Base-by-base conservation (phyloP, 768 basidiomycete species). In the Leccinum subgranulosum region DNA sequence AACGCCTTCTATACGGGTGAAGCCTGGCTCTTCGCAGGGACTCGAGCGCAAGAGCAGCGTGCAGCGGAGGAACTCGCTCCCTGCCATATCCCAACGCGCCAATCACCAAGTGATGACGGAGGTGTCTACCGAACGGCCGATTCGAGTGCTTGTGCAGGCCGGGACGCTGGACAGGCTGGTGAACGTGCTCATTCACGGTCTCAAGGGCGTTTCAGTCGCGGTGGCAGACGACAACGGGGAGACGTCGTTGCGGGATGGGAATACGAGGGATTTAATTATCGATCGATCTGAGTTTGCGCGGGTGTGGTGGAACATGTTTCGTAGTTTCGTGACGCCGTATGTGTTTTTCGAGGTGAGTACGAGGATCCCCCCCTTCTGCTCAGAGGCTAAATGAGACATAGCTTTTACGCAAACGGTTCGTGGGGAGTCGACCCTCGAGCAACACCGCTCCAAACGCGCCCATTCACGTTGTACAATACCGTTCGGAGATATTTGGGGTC, bases 211-310 rank as follows among this genome's bases (percentile, higher is more conserved):
- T 4, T 86, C 87, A 0, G 89, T 92, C 0, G 86, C 88, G 0
- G 87, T 91, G 4, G 84, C 92, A 0, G 91, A 94, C 61, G 91
- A 93, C 66, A 92, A 91, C 63, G 92, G 92, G 0, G 90, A 93
- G 70, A 90, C 88, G 76, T 84, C 89, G 0, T 70, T 93, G 45
- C 76, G 84, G 21, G 88, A 90, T 61, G 84, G 85, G 2, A 88
- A 84, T 74, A 88, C 87, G 0, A 77, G 89, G 33, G 85, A 89
- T 49, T 74, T 92, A 45, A 76, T 84, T 25, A 81, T 93, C 14
- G 91, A 93, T 73, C 81, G 84, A 47, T 74, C 66, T 2, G 91
- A 92, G 66, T 93, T 90, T 73, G 79, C 84, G 2, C 78, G 77
- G 46, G 81, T 90, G 3, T 94, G 91, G 90, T 94, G 91, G 90